Conservation (phyloP, 352 stramenopile genomes). For the Thraustochytrium striatum region DNA sequence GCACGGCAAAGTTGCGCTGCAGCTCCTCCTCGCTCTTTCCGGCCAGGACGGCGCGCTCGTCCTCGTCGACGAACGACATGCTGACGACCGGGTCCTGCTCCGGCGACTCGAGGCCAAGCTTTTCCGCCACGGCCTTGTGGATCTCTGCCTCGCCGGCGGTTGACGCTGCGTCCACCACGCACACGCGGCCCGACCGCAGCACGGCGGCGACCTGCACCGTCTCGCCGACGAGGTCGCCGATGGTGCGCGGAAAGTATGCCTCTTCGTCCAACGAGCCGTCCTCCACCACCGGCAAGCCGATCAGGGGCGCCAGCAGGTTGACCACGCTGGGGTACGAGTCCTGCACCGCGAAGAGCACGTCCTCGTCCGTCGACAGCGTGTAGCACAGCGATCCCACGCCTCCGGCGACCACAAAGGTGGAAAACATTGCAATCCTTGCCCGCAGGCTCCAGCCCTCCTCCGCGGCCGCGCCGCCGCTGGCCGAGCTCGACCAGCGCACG, state of each 20-base stretch:
- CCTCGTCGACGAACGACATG: conserved; percentile 23
- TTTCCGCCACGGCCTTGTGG: background rate
- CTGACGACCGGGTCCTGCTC: conserved; percentile 20
- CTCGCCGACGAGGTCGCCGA: conserved; percentile 30
- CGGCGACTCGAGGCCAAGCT: background rate
- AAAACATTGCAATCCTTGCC: conserved; percentile 56
- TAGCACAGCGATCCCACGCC: conserved; percentile 28
- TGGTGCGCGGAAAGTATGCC: conserved; percentile 2
- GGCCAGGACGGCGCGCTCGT: background rate
- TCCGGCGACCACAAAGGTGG: conserved; percentile 20
- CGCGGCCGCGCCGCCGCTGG: too few relatives aligned
- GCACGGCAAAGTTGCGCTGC: background rate
- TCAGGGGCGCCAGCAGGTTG: conserved; percentile 20
- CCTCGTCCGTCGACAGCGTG: conserved; percentile 32
- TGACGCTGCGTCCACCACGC: background rate
- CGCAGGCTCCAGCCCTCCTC: conserved; percentile 64
- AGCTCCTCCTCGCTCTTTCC: conserved; percentile 33
- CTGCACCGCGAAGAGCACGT: background rate
- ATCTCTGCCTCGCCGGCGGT: conserved; percentile 3
- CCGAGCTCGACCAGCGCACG: too few relatives aligned
- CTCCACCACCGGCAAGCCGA: conserved; percentile 26
- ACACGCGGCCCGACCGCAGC: conserved; percentile 1
- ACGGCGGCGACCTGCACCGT: conserved; percentile 20
- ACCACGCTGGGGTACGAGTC: background rate
- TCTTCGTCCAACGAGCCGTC: conserved; percentile 28